Evolutionary conservation across 2,329 filamentous ascomycete genomes (phyloP), one percentile per base, ranked within the genome.

Genomic region (Sporothrix brunneoviolacea): DNA sequence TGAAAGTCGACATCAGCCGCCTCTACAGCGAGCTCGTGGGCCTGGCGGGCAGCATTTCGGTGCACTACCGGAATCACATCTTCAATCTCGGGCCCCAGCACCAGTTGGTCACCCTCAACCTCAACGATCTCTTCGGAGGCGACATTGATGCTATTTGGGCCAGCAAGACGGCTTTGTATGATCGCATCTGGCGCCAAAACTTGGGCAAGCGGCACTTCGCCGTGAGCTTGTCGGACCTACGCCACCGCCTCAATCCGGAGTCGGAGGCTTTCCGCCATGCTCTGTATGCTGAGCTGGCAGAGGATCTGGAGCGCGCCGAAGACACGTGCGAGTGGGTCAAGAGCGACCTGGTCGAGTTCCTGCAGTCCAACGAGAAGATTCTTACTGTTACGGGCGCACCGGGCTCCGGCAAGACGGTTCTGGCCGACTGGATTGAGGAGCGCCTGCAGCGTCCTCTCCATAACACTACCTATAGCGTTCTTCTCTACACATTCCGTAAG

Each of bases 331-430:
- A 65, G 33, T 71, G 68, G 68, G 58, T 70, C 40, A 63, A 66
- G 52, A 58, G 57, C 2, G 60, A 62, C 24, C 57, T 71, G 3
- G 54, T 60, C 1, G 62, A 67, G 5, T 71, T 70, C 52, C 58
- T 69, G 15, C 53, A 61, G 15, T 61, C 63, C 42, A 57, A 59
- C 1, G 63, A 68, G 4, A 65, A 65, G 40, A 52, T 68, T 0
- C 55, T 71, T 15, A 64, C 61, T 9, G 57, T 71, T 27, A 67
- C 63, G 60, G 91, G 91, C 0, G 89, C 90, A 2, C 79, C 81
- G 3, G 86, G 82, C 1, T 86, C 87, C 24, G 91, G 91, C 39
- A 97, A 96, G 72, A 96, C 91, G 2, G 91, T 91, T 0, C 68
- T 97, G 37, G 91, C 91, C 3, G 62, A 64, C 12, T 71, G 68